Conservation (phyloP, 192 early-diverging fungal genomes). For the Entomortierella lignicola region DNA sequence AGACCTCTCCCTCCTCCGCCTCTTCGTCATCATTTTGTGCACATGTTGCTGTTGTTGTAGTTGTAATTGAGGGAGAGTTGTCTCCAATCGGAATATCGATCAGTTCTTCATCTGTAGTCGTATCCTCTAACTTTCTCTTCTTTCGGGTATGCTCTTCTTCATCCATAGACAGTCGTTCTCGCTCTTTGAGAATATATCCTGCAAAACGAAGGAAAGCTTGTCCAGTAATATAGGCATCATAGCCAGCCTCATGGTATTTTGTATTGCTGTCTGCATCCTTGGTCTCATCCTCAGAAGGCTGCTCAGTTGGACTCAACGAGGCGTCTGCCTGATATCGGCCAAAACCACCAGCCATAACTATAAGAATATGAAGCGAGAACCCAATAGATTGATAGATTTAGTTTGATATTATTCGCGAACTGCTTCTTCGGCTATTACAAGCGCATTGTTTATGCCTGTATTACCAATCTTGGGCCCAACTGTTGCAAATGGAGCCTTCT, state of each 20-base stretch:
- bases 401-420: neutral
- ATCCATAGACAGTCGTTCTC: slow-evolving; percentile 17
- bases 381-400: no score
- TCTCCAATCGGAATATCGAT: neutral
- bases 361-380: neutral
- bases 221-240: slow-evolving; percentile 93
- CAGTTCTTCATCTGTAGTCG: neutral
- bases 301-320: neutral
- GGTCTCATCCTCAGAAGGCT: neutral
- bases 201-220: slow-evolving; percentile 78
- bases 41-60: no score
- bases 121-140: slow-evolving; percentile 24
- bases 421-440: no score
- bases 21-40: neutral
- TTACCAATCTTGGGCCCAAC: slow-evolving; percentile 66
- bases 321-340: slow-evolving; percentile 54
- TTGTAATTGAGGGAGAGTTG: neutral
- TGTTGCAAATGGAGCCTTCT: slow-evolving; percentile 54
- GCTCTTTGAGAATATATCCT: slow-evolving; percentile 58
- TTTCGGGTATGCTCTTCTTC: slow-evolving; percentile 24
- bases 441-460: neutral
- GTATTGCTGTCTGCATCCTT: slow-evolving; percentile 16
- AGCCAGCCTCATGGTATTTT: slow-evolving; percentile 91
- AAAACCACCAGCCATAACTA: slow-evolving; percentile 65
- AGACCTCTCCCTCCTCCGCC: slow-evolving; percentile 32